A percentile compares a stretch with the other conserved stretches of the same genome.
Conservation (phyloP, 441 rosid species). For the Brassica hybrid region DNA sequence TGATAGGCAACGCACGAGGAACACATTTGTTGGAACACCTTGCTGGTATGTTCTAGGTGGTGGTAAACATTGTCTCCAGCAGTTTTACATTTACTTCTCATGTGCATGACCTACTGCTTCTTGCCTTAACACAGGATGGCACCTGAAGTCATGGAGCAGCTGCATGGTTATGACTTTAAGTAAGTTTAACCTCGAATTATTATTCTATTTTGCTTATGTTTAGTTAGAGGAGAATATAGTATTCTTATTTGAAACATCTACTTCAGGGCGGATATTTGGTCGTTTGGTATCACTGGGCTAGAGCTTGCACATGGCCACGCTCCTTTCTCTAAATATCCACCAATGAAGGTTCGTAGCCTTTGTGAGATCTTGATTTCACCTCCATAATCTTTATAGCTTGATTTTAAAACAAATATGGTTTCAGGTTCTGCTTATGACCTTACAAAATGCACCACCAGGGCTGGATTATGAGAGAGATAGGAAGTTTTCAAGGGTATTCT, state of each 20-base stretch:
- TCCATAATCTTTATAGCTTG: conserved; percentile 12
- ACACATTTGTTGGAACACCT: conserved; percentile 99
- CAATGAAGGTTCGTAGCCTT: conserved; percentile 81
- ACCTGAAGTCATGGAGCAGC: conserved; percentile 99
- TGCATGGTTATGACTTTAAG: conserved; percentile 98
- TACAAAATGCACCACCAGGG: conserved; percentile 99
- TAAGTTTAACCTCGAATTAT: conserved; percentile 41
- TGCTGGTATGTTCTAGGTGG: conserved; percentile 81
- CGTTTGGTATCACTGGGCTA: conserved; percentile 95
- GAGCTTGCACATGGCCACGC: conserved; percentile 99
- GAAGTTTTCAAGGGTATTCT: conserved; percentile 88
- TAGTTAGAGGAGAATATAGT: conserved; percentile 19
- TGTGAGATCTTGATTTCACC: conserved; percentile 10
- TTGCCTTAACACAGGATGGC: conserved; percentile 82
- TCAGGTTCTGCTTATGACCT: conserved; percentile 97
- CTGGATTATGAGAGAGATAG: conserved; percentile 93
- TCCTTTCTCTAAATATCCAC: conserved; percentile 97
- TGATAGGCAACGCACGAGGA: conserved; percentile 95
- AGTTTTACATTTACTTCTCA: conserved; percentile 14
- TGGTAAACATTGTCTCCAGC: no score
- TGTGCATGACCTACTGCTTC: conserved; percentile 19
- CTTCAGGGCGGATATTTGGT: conserved; percentile 98
- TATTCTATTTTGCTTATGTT: conserved; percentile 20
- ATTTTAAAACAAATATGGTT: conserved; percentile 43
- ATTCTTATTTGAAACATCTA: conserved; percentile 44